phyloP scores from a whole-genome alignment of 2,329 filamentous ascomycete genomes.

The Cladophialophora psammophila region DNA sequence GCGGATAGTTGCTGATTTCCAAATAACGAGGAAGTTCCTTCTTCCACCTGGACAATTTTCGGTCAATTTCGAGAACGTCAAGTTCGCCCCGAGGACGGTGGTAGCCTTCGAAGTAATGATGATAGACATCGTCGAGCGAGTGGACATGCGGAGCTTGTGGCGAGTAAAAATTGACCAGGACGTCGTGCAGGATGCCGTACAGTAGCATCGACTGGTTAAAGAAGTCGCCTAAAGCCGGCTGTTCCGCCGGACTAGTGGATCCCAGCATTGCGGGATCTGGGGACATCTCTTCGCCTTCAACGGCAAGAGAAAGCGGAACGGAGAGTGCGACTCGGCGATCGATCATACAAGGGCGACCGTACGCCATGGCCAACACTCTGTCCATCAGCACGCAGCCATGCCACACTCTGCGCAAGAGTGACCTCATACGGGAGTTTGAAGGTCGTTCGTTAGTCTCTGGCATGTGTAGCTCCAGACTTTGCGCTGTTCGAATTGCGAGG shows the following conservation, averaged over 20 bases:
- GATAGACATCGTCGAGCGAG: neutral
- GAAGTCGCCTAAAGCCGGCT: too few species aligned
- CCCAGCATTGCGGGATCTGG: neutral
- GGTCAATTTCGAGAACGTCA: too few species aligned
- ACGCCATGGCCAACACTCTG: conserved; percentile 22
- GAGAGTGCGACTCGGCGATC: conserved; percentile 8
- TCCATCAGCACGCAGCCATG: conserved; percentile 50
- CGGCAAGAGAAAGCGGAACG: conserved; percentile 12
- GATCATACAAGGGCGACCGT: conserved; percentile 23
- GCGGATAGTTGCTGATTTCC: too few species aligned
- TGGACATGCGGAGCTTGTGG: too few species aligned
- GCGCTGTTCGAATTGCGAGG: conserved; percentile 55
- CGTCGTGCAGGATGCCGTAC: conserved; percentile 22
- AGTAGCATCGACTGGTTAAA: neutral
- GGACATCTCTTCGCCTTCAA: neutral
- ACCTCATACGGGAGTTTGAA: conserved; percentile 40
- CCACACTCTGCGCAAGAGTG: conserved; percentile 43
- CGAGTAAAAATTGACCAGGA: neutral
- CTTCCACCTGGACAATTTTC: too few species aligned
- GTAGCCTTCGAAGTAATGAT: too few species aligned
- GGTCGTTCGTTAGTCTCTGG: conserved; percentile 46
- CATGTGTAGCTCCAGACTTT: conserved; percentile 56
- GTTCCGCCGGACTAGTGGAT: neutral
- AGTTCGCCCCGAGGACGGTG: too few species aligned
- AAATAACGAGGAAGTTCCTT: too few species aligned